Conservation (phyloP, 2,329 filamentous ascomycete species). For the Aspergillus novoparasiticus region DNA sequence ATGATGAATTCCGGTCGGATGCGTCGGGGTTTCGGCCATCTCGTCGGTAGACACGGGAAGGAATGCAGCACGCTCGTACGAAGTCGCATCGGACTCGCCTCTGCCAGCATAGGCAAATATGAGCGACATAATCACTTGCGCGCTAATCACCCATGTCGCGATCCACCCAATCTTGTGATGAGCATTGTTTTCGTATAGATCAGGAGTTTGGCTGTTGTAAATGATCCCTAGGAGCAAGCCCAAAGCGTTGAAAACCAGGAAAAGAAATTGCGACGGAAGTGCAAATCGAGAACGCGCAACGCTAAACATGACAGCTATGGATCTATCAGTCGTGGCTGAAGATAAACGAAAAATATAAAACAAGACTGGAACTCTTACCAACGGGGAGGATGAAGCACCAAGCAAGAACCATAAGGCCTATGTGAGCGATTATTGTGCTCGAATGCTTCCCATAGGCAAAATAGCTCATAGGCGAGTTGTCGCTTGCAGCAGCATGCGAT, state of each 20-base stretch:
- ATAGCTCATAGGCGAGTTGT: slow-evolving; percentile 46
- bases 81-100: slow-evolving; percentile 33
- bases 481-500: slow-evolving; percentile 18
- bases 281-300: slow-evolving; percentile 76
- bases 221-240: slow-evolving; percentile 24
- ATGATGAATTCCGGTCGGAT: slow-evolving; percentile 38
- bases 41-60: slow-evolving; percentile 63
- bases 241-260: slow-evolving; percentile 22
- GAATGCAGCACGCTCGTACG: slow-evolving; percentile 60
- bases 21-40: slow-evolving; percentile 56
- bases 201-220: slow-evolving; percentile 26
- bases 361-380: slow-evolving; percentile 53
- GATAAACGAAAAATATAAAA: background rate
- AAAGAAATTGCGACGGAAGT: slow-evolving; percentile 53
- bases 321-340: slow-evolving; percentile 14
- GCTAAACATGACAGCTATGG: slow-evolving; percentile 78
- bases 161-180: slow-evolving; percentile 61
- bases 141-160: slow-evolving; percentile 69
- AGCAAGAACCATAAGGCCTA: slow-evolving; percentile 67
- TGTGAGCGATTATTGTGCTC: slow-evolving; percentile 66
- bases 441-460: slow-evolving; percentile 45
- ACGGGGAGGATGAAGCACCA: slow-evolving; percentile 75
- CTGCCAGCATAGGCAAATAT: slow-evolving; percentile 62
- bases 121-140: slow-evolving; percentile 70
- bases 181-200: slow-evolving; percentile 26